Percentiles rank a stretch among this genome's conserved stretches.
Evolutionary conservation across 1,284 basidiomycete species (phyloP).

Genomic region (Thelephora terrestris): DNA sequence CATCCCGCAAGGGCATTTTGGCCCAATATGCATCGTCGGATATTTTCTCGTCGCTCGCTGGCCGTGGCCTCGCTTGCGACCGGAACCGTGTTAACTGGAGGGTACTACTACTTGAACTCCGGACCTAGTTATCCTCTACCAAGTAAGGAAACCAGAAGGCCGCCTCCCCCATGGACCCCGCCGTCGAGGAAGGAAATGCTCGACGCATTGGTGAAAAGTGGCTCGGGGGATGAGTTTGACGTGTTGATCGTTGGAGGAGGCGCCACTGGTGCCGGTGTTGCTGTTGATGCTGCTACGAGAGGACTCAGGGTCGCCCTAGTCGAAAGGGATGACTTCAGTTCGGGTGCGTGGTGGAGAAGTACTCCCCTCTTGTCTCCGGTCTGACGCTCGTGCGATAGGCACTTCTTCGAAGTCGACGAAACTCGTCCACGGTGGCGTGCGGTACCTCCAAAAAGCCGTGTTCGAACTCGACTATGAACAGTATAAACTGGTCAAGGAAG

Average conservation of each 20-base stretch:
- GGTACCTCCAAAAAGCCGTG: constrained; percentile 95
- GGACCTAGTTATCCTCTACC: constrained; percentile 55
- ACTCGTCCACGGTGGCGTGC: constrained; percentile 94
- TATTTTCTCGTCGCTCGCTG: constrained; percentile 46
- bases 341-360: constrained; percentile 40
- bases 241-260: constrained; percentile 87
- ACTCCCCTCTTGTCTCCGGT: background rate
- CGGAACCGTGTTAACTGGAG: constrained; percentile 40
- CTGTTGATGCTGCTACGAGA: constrained; percentile 87
- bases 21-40: constrained; percentile 28
- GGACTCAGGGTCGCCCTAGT: constrained; percentile 91
- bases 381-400: constrained; percentile 33
- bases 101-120: constrained; percentile 63
- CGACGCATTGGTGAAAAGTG: constrained; percentile 38
- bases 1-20: background rate
- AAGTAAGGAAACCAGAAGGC: constrained; percentile 49
- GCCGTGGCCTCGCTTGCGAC: constrained; percentile 42
- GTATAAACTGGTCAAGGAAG: constrained; percentile 93
- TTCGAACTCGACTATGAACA: constrained; percentile 95
- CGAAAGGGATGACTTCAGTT: constrained; percentile 87
- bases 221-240: constrained; percentile 41
- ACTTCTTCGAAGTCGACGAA: constrained; percentile 98
- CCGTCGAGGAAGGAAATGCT: constrained; percentile 60
- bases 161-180: constrained; percentile 69
- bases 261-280: constrained; percentile 91